Percentiles rank a stretch among this genome's conserved stretches.
Evolutionary conservation across 768 basidiomycete genomes (phyloP).

Genomic region (Lactifluus hygrophoroides): DNA sequence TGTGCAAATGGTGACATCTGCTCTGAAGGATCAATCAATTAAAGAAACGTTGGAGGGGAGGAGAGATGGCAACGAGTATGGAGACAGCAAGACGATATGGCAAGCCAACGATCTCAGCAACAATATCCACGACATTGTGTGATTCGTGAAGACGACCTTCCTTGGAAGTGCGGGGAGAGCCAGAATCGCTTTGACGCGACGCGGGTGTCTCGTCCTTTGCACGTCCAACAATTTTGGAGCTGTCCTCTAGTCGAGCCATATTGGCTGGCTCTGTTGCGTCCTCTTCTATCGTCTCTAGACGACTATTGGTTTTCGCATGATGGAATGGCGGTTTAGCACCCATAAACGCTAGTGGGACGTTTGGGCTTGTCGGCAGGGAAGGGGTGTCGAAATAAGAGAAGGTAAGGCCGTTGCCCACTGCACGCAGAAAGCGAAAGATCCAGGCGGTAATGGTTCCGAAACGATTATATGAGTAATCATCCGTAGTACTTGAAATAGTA

Average conservation of each 20-base stretch:
- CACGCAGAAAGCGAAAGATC: constrained; percentile 6
- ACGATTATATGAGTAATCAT: not conserved
- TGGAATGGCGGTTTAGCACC: constrained; percentile 21
- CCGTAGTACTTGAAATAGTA: not conserved
- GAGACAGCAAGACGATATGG: constrained; percentile 18
- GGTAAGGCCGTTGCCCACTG: constrained; percentile 4
- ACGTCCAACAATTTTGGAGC: not conserved
- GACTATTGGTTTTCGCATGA: constrained; percentile 25
- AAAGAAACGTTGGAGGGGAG: constrained; percentile 17
- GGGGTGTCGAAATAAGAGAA: constrained; percentile 16
- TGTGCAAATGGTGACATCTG: not conserved
- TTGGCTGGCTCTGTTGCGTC: constrained; percentile 16
- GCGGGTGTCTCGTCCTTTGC: constrained; percentile 1
- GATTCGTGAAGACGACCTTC: not conserved
- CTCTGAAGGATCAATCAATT: not conserved
- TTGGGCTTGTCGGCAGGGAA: constrained; percentile 18
- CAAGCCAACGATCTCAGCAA: constrained; percentile 14
- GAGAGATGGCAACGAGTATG: constrained; percentile 17
- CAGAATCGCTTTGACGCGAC: not conserved
- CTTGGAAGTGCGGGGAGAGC: not conserved
- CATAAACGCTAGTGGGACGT: constrained; percentile 11
- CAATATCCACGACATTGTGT: constrained; percentile 1
- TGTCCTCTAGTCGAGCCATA: not conserved
- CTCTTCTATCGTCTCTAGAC: constrained; percentile 34
- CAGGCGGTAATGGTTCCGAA: not conserved